A percentile compares a stretch with the other conserved stretches of the same genome.
Conservation (phyloP, 805 yeast genomes). For the Pichia rugopelliculosa region DNA sequence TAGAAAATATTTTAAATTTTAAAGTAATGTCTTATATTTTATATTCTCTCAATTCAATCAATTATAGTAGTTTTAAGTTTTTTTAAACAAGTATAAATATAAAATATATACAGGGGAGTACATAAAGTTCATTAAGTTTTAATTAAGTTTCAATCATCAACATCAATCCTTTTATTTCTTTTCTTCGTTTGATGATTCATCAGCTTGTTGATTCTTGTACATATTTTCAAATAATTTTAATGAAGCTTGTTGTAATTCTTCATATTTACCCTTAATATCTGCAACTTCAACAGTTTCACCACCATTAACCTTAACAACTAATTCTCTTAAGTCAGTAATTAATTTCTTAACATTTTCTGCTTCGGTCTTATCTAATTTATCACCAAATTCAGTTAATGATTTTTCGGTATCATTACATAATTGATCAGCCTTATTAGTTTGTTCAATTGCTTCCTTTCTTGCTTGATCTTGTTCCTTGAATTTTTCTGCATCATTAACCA, state of each 20-base stretch:
- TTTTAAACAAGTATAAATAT: conserved; percentile 1
- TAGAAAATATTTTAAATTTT: background rate
- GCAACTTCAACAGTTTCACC: conserved; percentile 44
- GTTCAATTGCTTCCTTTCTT: conserved; percentile 55
- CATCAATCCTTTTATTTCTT: background rate
- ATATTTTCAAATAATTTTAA: conserved; percentile 72
- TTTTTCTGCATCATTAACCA: conserved; percentile 59
- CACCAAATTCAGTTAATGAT: conserved; percentile 71
- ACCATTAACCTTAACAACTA: conserved; percentile 51
- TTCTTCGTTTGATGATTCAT: conserved; percentile 10
- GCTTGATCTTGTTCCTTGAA: conserved; percentile 55
- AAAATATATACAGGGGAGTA: conserved; percentile 1
- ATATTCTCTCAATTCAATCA: background rate
- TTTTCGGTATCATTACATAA: conserved; percentile 81
- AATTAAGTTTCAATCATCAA: too few species aligned
- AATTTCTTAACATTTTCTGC: conserved; percentile 43
- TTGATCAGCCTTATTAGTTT: conserved; percentile 71
- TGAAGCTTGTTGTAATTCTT: conserved; percentile 66
- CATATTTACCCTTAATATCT: conserved; percentile 64
- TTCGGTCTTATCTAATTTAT: conserved; percentile 45
- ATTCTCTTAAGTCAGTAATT: conserved; percentile 54
- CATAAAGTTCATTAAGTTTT: background rate
- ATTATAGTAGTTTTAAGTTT: background rate
- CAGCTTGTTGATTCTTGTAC: conserved; percentile 33
- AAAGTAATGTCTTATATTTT: too few species aligned